Base-by-base conservation (phyloP, 2,329 filamentous ascomycete genomes). In the Fusarium sp. region DNA sequence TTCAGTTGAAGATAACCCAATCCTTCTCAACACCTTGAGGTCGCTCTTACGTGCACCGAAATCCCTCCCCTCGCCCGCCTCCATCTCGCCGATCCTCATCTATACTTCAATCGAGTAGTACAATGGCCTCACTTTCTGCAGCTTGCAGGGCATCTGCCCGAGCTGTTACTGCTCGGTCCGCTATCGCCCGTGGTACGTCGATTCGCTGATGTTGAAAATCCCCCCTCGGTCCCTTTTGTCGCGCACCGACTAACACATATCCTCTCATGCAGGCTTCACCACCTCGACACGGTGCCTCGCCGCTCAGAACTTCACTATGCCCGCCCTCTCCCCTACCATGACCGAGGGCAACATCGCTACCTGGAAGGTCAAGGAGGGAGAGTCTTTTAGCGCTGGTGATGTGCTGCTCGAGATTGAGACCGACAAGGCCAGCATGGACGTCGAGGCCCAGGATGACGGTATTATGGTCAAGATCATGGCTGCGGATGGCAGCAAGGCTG, bases 401-500 rank as follows among this genome's bases (percentile, higher is more conserved):
- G 93, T 97, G 32, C 86, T 97, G 54, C 89, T 97, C 64, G 94
- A 97, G 82, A 96, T 97, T 79, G 94, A 97, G 83, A 97, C 94
- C 63, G 94, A 97, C 81, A 97, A 97, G 86, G 94, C 94, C 59
- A 93, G 93, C 60, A 97, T 97, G 93, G 94, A 97, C 75, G 94
- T 97, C 27, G 94, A 97, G 84, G 94, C 94, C 42, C 94, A 96
- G 82, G 94, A 97, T 46, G 93, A 97, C 77, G 94, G 94, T 44
- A 85, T 95, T 73, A 83, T 97, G 80, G 90, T 94, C 78, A 97
- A 96, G 85, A 95, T 97, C 74, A 88, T 90, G 77, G 84, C 90
- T 77, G 83, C 83, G 45, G 91, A 94, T 77, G 93, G 93, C 57
- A 87, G 86, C 79, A 96, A 97, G 83, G 85, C 84, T 48, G 87